phyloP scores from a whole-genome alignment of 768 basidiomycete genomes.

The Lactarius vividus region DNA sequence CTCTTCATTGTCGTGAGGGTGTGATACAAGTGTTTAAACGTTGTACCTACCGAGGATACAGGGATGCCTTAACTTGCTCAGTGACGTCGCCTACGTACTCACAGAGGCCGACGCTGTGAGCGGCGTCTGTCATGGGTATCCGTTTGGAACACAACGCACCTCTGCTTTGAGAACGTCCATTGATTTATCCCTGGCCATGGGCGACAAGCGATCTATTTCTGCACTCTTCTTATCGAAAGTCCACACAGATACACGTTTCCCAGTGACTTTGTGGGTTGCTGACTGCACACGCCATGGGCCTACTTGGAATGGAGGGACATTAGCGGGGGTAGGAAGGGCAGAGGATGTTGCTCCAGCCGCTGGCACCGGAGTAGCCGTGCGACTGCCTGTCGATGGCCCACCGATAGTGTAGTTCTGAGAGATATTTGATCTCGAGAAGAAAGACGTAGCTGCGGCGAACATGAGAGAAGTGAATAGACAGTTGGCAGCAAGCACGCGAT shows the following conservation, averaged over 20 bases:
- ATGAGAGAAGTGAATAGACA: conserved; percentile 37
- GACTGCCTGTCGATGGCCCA: conserved; percentile 30
- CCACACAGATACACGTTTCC: conserved; percentile 92
- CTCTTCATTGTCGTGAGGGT: conserved; percentile 48
- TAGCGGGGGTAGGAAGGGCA: conserved; percentile 39
- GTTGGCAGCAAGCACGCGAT: background rate
- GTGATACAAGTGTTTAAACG: conserved; percentile 18
- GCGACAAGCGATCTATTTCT: conserved; percentile 69
- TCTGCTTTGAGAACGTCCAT: conserved; percentile 88
- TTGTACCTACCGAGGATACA: conserved; percentile 72
- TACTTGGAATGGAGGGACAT: conserved; percentile 57
- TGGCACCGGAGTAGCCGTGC: conserved; percentile 40
- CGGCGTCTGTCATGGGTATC: background rate
- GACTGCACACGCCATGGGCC: conserved; percentile 89
- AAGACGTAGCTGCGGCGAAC: conserved; percentile 80
- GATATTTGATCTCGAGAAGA: conserved; percentile 78
- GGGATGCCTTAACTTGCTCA: conserved; percentile 86
- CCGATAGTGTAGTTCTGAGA: conserved; percentile 77
- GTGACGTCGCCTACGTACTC: conserved; percentile 64
- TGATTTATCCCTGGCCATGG: conserved; percentile 64
- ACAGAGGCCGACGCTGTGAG: conserved; percentile 11
- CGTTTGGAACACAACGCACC: conserved; percentile 44
- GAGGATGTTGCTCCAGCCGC: conserved; percentile 35
- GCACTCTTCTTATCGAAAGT: conserved; percentile 77
- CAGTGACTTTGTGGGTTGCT: conserved; percentile 84